Base-by-base conservation (phyloP, 2,329 filamentous ascomycete species). In the Claviceps sp. region DNA sequence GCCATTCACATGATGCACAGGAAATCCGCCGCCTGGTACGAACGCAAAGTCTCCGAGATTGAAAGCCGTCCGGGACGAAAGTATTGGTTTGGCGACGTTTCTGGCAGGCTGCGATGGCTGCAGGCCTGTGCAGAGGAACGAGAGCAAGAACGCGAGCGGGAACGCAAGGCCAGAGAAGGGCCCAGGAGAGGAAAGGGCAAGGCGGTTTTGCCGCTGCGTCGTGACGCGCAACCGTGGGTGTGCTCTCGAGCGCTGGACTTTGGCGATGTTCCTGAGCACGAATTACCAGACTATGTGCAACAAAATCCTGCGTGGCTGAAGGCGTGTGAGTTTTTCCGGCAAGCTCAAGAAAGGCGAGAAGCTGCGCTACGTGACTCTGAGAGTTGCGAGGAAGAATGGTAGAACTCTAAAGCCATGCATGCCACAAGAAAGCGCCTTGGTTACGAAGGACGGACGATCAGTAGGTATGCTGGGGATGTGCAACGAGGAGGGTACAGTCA, bases 21-120 rank as follows among this genome's bases (percentile, higher is more conserved):
- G 2, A 68, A 68, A 45, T 68, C 73, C 0, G 58, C 69, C 4
- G 62, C 65, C 17, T 81, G 77, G 76, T 64, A 71, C 48, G 60
- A 58, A 14, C 60, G 63, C 16, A 82, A 80, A 54, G 65, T 70
- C 38, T 58, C 61, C 1, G 77, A 82, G 53, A 79, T 82, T 34
- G 58, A 64, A 41, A 61, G 61, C 1, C 73, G 78, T 2, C 72
- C 71, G 4, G 67, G 65, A 3, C 68, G 74, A 17, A 82, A 82
- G 56, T 64, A 61, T 5, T 74, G 73, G 56, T 74, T 77, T 47
- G 76, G 77, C 19, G 70, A 69, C 53, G 71, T 68, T 0, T 61
- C 65, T 0, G 60, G 67, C 47, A 68, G 73, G 11, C 60, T 70
- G 55, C 67, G 60, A 30, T 65, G 64, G 55, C 56, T 65, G 47